These are phyloP conservation scores for Yamadazyma blattariae DNA, from an alignment of 1,139 yeast species.

Conservation along the genomic window DNA sequence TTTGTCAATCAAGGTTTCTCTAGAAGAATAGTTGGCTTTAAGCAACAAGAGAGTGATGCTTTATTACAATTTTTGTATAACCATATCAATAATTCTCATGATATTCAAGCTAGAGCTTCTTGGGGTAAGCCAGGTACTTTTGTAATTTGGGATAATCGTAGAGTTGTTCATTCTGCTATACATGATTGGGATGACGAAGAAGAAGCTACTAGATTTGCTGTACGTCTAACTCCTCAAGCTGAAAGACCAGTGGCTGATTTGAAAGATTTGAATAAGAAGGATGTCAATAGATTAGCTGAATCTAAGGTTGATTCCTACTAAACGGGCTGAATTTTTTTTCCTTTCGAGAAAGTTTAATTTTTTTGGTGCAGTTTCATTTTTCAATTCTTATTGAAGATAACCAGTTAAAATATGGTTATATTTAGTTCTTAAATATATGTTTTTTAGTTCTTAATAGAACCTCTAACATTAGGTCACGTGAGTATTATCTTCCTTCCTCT, in stretches of 20 bases:
- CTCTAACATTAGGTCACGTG: neutral
- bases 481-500: neutral
- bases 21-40: slow-evolving; percentile 59
- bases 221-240: slow-evolving; percentile 66
- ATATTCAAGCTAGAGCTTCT: slow-evolving; percentile 35
- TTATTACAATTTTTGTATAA: slow-evolving; percentile 50
- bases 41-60: slow-evolving; percentile 59
- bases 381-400: no score
- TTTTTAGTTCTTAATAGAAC: no score
- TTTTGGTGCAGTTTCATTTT: no score
- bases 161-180: slow-evolving; percentile 59
- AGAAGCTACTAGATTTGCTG: slow-evolving; percentile 59
- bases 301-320: no score
- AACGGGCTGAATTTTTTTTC: no score
- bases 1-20: slow-evolving; percentile 60
- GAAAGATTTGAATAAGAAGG: slow-evolving; percentile 26
- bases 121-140: slow-evolving; percentile 47
- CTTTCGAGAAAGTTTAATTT: no score
- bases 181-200: slow-evolving; percentile 49
- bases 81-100: slow-evolving; percentile 43
- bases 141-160: slow-evolving; percentile 70
- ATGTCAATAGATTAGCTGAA: slow-evolving; percentile 10
- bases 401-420: no score
- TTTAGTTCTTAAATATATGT: no score
- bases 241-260: slow-evolving; percentile 41